phyloP scores from a whole-genome alignment of 2,329 filamentous ascomycete genomes.

The Emergomyces africanus region DNA sequence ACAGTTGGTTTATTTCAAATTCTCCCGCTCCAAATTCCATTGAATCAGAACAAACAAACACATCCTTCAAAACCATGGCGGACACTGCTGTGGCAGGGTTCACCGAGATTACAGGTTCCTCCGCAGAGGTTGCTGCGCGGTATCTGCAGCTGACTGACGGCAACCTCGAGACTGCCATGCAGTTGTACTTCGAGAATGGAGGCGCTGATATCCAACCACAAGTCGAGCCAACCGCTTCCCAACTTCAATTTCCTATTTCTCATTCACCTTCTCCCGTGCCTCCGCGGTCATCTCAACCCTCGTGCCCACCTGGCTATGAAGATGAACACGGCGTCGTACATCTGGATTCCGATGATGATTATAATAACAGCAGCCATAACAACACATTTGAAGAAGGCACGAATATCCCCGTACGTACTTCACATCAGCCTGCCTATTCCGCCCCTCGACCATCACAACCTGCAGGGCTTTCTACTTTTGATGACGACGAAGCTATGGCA shows the following conservation, averaged over 20 bases:
- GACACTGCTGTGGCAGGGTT: conserved; percentile 63
- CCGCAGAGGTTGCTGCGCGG: conserved; percentile 59
- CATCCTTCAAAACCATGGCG: conserved; percentile 41
- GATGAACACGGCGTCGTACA: conserved; percentile 53
- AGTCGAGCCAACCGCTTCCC: conserved; percentile 14
- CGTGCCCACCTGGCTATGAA: conserved; percentile 31
- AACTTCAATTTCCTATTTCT: conserved; percentile 4
- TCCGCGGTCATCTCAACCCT: conserved; percentile 26
- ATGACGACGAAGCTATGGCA: conserved; percentile 90
- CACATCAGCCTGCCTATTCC: conserved; percentile 17
- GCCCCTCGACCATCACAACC: conserved; percentile 21
- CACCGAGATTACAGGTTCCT: conserved; percentile 65
- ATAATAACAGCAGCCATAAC: conserved; percentile 12
- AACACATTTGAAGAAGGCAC: neutral
- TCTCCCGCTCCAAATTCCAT: neutral
- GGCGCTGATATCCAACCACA: conserved; percentile 47
- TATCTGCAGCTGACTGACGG: conserved; percentile 78
- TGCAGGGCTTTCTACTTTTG: conserved; percentile 42
- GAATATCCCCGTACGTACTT: conserved; percentile 19
- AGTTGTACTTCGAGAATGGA: conserved; percentile 81
- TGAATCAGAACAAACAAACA: neutral
- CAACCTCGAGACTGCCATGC: conserved; percentile 73
- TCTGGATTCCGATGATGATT: conserved; percentile 65
- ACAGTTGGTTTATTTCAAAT: no score
- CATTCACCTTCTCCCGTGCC: conserved; percentile 9